These are phyloP conservation scores for Eimeria praecox DNA, from an alignment of 169 alveolate genomes.

Conservation along the genomic window DNA sequence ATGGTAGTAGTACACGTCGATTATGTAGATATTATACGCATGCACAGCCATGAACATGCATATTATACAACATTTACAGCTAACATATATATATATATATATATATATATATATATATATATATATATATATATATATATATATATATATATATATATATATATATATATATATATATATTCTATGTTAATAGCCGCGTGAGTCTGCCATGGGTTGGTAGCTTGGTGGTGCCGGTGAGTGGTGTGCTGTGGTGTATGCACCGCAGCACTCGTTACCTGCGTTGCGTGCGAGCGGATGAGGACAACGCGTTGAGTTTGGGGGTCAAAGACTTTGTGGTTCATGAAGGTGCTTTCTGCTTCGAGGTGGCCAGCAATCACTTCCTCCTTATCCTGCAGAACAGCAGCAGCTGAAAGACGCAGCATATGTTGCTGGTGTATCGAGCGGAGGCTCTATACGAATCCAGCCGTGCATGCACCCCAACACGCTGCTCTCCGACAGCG, in stretches of 20 bases:
- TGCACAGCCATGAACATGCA: neutral
- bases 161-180: neutral
- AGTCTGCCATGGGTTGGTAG: neutral
- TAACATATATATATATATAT: neutral
- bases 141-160: neutral
- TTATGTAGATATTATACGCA: neutral
- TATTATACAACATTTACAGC: neutral
- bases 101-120: too few relatives aligned
- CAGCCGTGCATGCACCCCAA: too few relatives aligned
- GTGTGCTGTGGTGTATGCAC: neutral
- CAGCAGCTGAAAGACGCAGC: neutral
- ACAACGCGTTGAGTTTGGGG: conserved; percentile 51
- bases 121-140: neutral
- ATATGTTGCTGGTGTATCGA: neutral
- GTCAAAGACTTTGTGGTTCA: conserved; percentile 53
- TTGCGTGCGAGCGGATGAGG: conserved; percentile 16
- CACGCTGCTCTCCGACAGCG: too few relatives aligned
- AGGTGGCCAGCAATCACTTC: conserved; percentile 48
- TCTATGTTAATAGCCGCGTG: neutral
- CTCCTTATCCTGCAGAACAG: conserved; percentile 34
- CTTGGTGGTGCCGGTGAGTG: neutral
- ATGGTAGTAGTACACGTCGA: neutral
- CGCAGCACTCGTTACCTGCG: conserved; percentile 13
- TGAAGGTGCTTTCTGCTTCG: conserved; percentile 46
- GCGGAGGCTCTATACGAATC: too few relatives aligned